Evolutionary conservation across 1,284 basidiomycete species (phyloP), one percentile per base, ranked within the genome.

Genomic region (Cutaneotrichosporon cutaneum): DNA sequence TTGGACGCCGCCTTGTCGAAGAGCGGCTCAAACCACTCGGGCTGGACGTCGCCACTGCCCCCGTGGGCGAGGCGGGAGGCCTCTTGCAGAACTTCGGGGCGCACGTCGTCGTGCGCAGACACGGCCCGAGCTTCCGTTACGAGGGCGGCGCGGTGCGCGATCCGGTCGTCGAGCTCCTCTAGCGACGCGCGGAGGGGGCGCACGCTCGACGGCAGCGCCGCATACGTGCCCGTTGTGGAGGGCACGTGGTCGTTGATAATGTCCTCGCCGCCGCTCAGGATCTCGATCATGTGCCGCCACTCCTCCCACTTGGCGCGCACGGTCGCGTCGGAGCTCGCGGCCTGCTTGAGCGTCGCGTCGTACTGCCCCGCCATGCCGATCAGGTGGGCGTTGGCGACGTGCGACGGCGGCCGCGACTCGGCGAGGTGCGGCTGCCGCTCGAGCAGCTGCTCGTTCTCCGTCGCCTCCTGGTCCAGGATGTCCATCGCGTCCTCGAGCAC

Each of bases 401-500:
- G 84, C 0, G 93, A 96, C 2, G 87, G 84, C 0, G 80, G 79
- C 16, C 90, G 82, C 0, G 62, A 82, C 80, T 72, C 65, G 33
- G 61, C 70, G 54, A 54, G 74, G 64, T 75, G 73, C 32, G 76
- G 79, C 56, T 84, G 81, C 65, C 83, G 82, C 59, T 80, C 67
- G 0, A 81, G 68, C n/a, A 81, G 72, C 22, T 73, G 69, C 52
- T 92, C 91, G 70, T 97, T 92, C 74, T 94, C 91, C 4, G 88
- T 88, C 21, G 90, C 90, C 79, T 98, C 94, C 58, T 86, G 86
- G 70, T 95, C 92, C 11, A 98, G 81, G 14, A 94, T 86, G 70
- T 93, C 91, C 82, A 93, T 61, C 68, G 92, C 93, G 82, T 92
- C 90, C 54, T 91, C 85, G 10, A 98, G 76, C 18, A 90, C 80